Percentiles rank a stretch among this genome's conserved stretches.
Conservation (phyloP, 495 filamentous ascomycete genomes). For the Hypoxylon trugodes region DNA sequence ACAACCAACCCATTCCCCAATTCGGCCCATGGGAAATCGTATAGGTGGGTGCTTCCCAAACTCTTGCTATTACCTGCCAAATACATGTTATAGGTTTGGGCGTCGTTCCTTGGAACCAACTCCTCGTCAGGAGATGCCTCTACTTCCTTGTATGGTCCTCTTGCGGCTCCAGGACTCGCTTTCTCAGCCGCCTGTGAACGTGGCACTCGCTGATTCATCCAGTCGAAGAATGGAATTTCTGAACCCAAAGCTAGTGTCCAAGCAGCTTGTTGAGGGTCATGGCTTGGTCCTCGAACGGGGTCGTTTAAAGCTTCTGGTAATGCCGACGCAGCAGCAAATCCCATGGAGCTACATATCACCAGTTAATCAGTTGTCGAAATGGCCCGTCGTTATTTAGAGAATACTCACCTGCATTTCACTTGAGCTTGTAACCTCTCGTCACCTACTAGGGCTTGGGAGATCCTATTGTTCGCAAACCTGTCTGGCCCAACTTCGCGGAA, state of each 20-base stretch:
- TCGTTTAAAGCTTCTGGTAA: slow-evolving; percentile 47
- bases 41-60: slow-evolving; percentile 44
- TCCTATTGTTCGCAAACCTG: slow-evolving; percentile 37
- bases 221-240: slow-evolving; percentile 48
- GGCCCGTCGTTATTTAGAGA: slow-evolving; percentile 28
- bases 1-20: slow-evolving; percentile 48
- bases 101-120: slow-evolving; percentile 25
- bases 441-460: slow-evolving; percentile 44
- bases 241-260: slow-evolving; percentile 47
- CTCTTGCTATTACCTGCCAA: slow-evolving; percentile 47
- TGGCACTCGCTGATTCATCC: slow-evolving; percentile 46
- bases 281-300: slow-evolving; percentile 38
- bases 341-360: slow-evolving; percentile 20
- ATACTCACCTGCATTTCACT: slow-evolving; percentile 40
- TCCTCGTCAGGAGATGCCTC: slow-evolving; percentile 30
- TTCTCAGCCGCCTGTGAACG: slow-evolving; percentile 32
- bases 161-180: slow-evolving; percentile 34
- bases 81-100: slow-evolving; percentile 30
- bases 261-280: slow-evolving; percentile 39
- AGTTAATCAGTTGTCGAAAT: too few relatives aligned
- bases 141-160: slow-evolving; percentile 19
- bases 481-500: slow-evolving; percentile 33
- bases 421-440: slow-evolving; percentile 39
- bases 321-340: slow-evolving; percentile 42
- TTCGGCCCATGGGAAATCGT: slow-evolving; percentile 50